Evolutionary conservation across 1,284 basidiomycete species (phyloP).

Genomic region (Ceratorhiza oryzae-sativae): DNA sequence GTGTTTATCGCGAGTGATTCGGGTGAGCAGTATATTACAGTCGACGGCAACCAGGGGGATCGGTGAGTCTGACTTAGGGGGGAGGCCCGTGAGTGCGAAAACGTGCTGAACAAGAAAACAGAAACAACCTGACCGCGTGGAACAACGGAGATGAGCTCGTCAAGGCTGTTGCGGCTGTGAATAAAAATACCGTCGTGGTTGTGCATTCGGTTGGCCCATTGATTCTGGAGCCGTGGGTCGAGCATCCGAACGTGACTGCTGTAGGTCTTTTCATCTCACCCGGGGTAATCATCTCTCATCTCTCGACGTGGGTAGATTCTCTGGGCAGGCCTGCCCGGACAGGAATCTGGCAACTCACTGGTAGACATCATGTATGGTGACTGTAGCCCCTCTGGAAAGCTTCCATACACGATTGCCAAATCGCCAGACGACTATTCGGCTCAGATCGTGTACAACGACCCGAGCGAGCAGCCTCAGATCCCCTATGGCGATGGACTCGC

Average conservation of each 20-base stretch:
- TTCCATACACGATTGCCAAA: conserved; percentile 86
- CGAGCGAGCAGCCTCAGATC: conserved; percentile 33
- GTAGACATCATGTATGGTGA: conserved; percentile 74
- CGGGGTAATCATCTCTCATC: conserved; percentile 42
- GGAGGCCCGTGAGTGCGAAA: neutral
- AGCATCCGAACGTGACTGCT: conserved; percentile 74
- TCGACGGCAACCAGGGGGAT: conserved; percentile 54
- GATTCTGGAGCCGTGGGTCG: conserved; percentile 62
- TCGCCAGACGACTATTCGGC: conserved; percentile 67
- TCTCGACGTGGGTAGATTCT: conserved; percentile 50
- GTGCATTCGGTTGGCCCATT: conserved; percentile 60
- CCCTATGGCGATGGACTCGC: conserved; percentile 48
- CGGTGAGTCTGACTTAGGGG: conserved; percentile 40
- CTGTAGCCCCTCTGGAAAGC: conserved; percentile 75
- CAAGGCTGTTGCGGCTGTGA: conserved; percentile 56
- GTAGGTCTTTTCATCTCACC: conserved; percentile 46
- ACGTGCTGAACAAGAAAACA: neutral
- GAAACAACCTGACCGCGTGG: conserved; percentile 59
- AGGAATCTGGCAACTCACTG: conserved; percentile 69
- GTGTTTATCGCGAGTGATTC: conserved; percentile 54
- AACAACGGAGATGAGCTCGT: conserved; percentile 59
- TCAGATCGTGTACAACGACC: conserved; percentile 31
- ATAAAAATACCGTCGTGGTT: conserved; percentile 61
- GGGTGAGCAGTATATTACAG: conserved; percentile 55
- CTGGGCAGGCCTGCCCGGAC: conserved; percentile 65